Percentiles rank a stretch among this genome's conserved stretches.
Evolutionary conservation across 768 basidiomycete genomes (phyloP).

Genomic region (Termitomyces sp.): DNA sequence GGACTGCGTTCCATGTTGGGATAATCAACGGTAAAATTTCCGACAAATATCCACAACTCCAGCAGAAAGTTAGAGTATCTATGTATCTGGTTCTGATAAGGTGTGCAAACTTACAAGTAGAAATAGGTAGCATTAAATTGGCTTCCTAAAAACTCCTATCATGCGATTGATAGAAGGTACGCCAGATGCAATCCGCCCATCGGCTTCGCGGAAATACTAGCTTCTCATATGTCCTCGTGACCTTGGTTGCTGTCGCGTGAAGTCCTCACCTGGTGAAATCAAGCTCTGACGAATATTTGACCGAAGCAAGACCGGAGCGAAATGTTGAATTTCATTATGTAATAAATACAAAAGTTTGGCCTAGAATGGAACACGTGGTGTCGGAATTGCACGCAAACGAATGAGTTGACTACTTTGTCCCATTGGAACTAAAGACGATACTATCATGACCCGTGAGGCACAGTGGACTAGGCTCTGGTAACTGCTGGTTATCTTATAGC

Average conservation of each 20-base stretch:
- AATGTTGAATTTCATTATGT: background rate
- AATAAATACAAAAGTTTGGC: too few species aligned
- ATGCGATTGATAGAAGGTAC: background rate
- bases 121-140: background rate
- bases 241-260: background rate
- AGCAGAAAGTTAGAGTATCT: background rate
- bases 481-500: too few species aligned
- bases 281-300: background rate
- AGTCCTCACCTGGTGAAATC: background rate
- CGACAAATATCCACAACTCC: background rate
- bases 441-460: too few species aligned
- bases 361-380: too few species aligned
- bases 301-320: background rate
- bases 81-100: background rate
- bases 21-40: background rate
- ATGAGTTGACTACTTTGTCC: too few species aligned
- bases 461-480: too few species aligned
- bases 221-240: conserved; percentile 1
- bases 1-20: background rate
- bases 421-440: too few species aligned
- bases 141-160: background rate
- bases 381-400: too few species aligned
- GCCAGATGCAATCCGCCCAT: background rate
- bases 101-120: background rate
- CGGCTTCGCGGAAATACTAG: background rate